phyloP scores from a whole-genome alignment of 75 land plant genomes.

The Cryptomeria japonica region DNA sequence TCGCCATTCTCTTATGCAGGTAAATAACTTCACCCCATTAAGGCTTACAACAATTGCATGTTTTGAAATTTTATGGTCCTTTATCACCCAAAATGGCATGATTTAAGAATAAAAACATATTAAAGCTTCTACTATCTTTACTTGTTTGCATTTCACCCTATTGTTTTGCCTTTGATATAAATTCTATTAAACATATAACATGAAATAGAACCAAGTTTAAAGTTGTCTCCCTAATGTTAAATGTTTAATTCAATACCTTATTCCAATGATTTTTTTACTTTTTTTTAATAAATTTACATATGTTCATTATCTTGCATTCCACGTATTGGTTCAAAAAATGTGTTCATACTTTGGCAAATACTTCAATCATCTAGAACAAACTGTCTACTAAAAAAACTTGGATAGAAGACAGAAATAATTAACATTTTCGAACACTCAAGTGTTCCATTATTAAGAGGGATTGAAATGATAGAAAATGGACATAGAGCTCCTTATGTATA shows the following conservation, averaged over 20 bases:
- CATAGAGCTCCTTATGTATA: neutral
- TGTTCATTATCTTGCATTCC: neutral
- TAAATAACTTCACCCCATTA: neutral
- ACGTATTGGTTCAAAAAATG: neutral
- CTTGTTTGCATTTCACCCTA: neutral
- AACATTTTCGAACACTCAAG: neutral
- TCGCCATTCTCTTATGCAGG: slow-evolving; percentile 57
- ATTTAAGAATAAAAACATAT: neutral
- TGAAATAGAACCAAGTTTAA: neutral
- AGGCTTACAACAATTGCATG: neutral
- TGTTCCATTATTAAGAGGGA: neutral
- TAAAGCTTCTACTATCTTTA: neutral
- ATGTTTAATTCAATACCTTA: neutral
- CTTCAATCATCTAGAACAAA: neutral
- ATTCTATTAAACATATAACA: neutral
- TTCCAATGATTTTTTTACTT: neutral
- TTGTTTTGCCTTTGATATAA: neutral
- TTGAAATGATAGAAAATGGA: neutral
- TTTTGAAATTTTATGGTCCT: neutral
- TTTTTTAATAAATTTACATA: neutral
- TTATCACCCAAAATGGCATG: neutral
- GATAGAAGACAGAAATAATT: neutral
- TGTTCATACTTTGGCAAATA: neutral
- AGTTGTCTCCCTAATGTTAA: neutral
- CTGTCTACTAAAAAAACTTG: neutral